These are phyloP conservation scores for Blastocystis sp. DNA, from an alignment of 352 stramenopile genomes.

Conservation along the genomic window DNA sequence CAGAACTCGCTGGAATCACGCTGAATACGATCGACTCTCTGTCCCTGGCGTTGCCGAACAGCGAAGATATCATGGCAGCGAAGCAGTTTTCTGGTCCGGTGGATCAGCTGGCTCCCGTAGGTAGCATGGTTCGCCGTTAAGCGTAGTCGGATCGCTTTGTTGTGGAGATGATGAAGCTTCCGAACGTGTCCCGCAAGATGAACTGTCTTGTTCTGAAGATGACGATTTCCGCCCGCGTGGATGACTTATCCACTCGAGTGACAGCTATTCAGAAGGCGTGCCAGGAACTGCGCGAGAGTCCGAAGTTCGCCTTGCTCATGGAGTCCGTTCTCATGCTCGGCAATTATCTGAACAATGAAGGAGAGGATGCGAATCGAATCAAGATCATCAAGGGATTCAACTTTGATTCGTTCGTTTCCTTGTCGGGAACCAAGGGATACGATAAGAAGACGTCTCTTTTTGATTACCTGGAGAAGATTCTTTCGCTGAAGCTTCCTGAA, in stretches of 20 bases:
- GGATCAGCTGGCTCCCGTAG: slow-evolving; percentile 1
- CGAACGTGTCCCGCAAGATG: neutral
- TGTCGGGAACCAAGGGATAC: slow-evolving; percentile 32
- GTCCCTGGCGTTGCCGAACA: neutral
- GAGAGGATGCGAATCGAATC: slow-evolving; percentile 32
- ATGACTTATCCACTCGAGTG: neutral
- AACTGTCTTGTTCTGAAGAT: slow-evolving; percentile 48
- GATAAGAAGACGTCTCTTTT: slow-evolving; percentile 48
- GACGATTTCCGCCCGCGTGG: neutral
- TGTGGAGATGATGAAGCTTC: slow-evolving; percentile 38
- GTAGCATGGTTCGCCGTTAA: neutral
- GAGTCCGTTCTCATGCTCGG: slow-evolving; percentile 41
- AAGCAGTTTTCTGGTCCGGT: neutral
- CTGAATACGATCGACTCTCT: slow-evolving; percentile 28
- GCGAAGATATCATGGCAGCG: slow-evolving; percentile 10
- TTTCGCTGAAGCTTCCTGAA: neutral
- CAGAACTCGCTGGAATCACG: slow-evolving; percentile 19
- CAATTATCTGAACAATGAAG: slow-evolving; percentile 25
- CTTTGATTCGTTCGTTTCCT: neutral
- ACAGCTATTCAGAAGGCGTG: neutral
- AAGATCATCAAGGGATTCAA: neutral
- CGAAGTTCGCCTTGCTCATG: slow-evolving; percentile 1
- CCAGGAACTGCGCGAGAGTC: neutral
- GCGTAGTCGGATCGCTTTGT: slow-evolving; percentile 43
- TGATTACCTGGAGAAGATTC: slow-evolving; percentile 7